These are phyloP conservation scores for Saccharomyces hybrid DNA, from an alignment of 1,139 yeast genomes.

Conservation along the genomic window DNA sequence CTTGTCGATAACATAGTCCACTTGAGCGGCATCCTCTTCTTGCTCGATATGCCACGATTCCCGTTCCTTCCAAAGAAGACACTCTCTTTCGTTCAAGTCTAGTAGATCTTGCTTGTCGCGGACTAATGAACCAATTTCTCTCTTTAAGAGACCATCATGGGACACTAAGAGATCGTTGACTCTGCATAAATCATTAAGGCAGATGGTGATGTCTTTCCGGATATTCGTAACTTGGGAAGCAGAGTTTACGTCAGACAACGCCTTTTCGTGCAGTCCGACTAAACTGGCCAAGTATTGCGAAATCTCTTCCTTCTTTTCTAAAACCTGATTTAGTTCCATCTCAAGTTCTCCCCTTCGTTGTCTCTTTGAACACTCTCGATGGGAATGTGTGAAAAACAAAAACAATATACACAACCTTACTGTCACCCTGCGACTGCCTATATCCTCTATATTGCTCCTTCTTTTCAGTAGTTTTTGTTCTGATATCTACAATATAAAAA, in stretches of 20 bases:
- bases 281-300: slow-evolving; percentile 16
- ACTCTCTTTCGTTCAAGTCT: slow-evolving; percentile 11
- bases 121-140: slow-evolving; percentile 14
- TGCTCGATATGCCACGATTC: slow-evolving; percentile 12
- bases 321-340: slow-evolving; percentile 22
- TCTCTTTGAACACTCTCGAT: not conserved
- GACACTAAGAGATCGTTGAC: slow-evolving; percentile 23
- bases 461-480: not conserved
- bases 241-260: slow-evolving; percentile 15
- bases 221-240: slow-evolving; percentile 16
- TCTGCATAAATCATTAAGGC: slow-evolving; percentile 23
- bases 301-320: slow-evolving; percentile 21
- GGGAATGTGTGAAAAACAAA: not conserved
- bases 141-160: slow-evolving; percentile 24
- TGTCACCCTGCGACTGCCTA: not conserved
- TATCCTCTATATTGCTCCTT: not conserved
- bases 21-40: not conserved
- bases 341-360: not conserved
- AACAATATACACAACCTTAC: not conserved
- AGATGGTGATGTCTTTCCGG: slow-evolving; percentile 24
- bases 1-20: not conserved
- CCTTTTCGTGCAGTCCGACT: slow-evolving; percentile 17
- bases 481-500: not conserved
- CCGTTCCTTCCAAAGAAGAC: slow-evolving; percentile 8
- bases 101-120: slow-evolving; percentile 12